Evolutionary conservation across 129 eudicot species (phyloP), one percentile per base, ranked within the genome.

Genomic region (Scalesia atractyloides): DNA sequence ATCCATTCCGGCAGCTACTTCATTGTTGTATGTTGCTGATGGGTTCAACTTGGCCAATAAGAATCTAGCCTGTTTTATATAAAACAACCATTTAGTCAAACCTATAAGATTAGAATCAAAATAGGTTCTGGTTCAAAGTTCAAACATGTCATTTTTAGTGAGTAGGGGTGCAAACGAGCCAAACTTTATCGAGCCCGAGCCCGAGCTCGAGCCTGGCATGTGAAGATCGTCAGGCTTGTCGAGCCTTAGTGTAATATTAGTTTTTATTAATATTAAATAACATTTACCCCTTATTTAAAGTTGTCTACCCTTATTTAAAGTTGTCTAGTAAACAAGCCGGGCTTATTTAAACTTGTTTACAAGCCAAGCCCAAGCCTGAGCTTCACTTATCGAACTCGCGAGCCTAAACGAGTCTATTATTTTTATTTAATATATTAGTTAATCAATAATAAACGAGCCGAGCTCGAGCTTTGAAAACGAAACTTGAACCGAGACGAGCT

Each of bases 1-100:
- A 18, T 73, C 77, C 77, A 73, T 73, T 62, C 77, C 77, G 13
- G 77, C 70, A 46, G 70, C 77, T 30, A 61, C 77, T 7, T 73
- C 70, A 43, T 73, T 73, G n/a, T 62, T 73, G 77, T 73, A 73
- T 48, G 77, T 73, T 61, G 77, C 70, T 48, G 77, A 73, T 10
- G 77, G 77, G 22, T 73, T 73, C 48, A 73, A 18, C 37, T 73
- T 73, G 22, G 77, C 77, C 26, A 73, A 33, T 73, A 73, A 73
- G 51, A 73, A 73, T 61, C 77, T 61, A 30, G 77, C 98, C 96
- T 92, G 96, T 77, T 76, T 67, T 56, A 57, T 60, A 17, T 13
- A 56, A 65, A 73, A 69, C 26, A 77, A 63, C 4, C 9, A 3
- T 49, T 64, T 33, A 53, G 79, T 75, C 19, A 75, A 52, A 14